phyloP scores from a whole-genome alignment of 345 rosid species.

The Acer campestre region DNA sequence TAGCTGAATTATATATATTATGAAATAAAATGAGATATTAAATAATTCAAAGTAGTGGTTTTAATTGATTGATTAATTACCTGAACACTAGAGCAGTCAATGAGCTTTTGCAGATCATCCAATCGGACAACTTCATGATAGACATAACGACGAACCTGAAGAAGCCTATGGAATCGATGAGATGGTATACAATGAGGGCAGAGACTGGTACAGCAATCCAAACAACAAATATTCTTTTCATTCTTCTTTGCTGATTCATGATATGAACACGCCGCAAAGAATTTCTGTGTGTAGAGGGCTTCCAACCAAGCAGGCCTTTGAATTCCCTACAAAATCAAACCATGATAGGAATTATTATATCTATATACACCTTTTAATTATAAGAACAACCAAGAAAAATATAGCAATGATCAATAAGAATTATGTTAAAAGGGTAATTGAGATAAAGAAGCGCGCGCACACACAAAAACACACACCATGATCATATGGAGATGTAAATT shows the following conservation, averaged over 20 bases:
- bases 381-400: not conserved
- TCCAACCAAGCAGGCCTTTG: slow-evolving; percentile 94
- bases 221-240: slow-evolving; percentile 86
- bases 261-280: slow-evolving; percentile 72
- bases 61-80: slow-evolving; percentile 24
- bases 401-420: not conserved
- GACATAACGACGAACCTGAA: slow-evolving; percentile 93
- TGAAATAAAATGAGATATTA: not conserved
- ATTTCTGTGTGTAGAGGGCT: slow-evolving; percentile 77
- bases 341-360: not conserved
- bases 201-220: slow-evolving; percentile 88
- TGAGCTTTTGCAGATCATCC: slow-evolving; percentile 87
- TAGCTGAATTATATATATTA: not conserved
- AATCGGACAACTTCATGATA: slow-evolving; percentile 95
- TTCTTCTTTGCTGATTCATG: slow-evolving; percentile 90
- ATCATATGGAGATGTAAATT: slow-evolving; percentile 24
- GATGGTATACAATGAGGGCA: slow-evolving; percentile 94
- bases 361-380: not conserved
- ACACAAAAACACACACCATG: slow-evolving; percentile 48
- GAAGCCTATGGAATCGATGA: slow-evolving; percentile 87
- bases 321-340: slow-evolving; percentile 49
- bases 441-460: not conserved
- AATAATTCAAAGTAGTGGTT: not conserved
- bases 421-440: not conserved
- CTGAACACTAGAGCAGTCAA: slow-evolving; percentile 97